These are phyloP conservation scores for Diphasiastrum complanatum DNA, from an alignment of 83 land plant species.

Conservation along the genomic window DNA sequence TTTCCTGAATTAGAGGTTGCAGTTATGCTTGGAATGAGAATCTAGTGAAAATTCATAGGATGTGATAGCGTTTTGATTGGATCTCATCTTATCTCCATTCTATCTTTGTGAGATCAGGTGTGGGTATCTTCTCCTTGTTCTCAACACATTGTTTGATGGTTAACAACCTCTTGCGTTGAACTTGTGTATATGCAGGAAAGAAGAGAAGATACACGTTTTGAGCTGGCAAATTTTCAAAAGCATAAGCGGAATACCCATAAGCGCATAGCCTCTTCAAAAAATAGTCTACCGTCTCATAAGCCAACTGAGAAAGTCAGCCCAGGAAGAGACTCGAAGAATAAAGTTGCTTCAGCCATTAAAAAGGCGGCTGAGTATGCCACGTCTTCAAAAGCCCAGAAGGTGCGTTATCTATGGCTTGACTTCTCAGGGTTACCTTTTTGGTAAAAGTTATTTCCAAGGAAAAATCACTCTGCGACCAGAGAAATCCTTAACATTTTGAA, in stretches of 20 bases:
- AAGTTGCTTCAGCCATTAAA: constrained; percentile 55
- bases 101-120: neutral
- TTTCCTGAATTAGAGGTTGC: no score
- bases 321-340: constrained; percentile 45
- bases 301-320: constrained; percentile 64
- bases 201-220: constrained; percentile 70
- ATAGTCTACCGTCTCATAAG: constrained; percentile 36
- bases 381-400: constrained; percentile 59
- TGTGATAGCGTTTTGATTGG: neutral
- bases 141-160: no score
- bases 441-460: no score
- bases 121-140: no score
- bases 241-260: constrained; percentile 72
- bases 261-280: constrained; percentile 45
- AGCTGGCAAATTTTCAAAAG: constrained; percentile 65
- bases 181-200: constrained; percentile 45
- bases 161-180: constrained; percentile 1
- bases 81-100: no score
- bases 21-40: no score
- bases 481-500: no score
- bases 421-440: no score
- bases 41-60: no score
- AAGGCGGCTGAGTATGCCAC: constrained; percentile 75
- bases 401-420: constrained; percentile 13
- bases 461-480: no score